Evolutionary conservation across 2,329 filamentous ascomycete genomes (phyloP), one percentile per base, ranked within the genome.

Genomic region (Herpotrichia juniperi): DNA sequence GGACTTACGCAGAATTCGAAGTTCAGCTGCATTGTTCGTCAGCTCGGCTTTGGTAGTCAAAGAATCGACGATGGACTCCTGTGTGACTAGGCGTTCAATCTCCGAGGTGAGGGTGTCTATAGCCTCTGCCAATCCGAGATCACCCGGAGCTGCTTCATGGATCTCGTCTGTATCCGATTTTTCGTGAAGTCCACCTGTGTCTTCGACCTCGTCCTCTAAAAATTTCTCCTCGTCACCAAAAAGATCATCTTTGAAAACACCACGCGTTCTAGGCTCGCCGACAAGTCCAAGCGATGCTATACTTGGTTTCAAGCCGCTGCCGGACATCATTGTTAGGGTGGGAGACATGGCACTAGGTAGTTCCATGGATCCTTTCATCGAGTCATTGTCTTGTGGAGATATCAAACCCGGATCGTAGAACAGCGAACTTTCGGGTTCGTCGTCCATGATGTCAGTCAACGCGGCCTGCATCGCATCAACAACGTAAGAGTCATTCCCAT

Each of bases 381-480:
- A 89, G 28, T 83, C 81, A 42, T 81, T 81, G n/a, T 87, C 85
- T 34, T 78, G 77, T 80, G 84, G 21, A 79, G 73, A 66, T 77
- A 83, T 45, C 79, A 81, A 26, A 72, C 73, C 42, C 70, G 75
- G 48, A 3, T 83, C 81, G 2, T 81, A 81, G 69, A 93, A 91
- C 0, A 93, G 73, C 0, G 88, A 90, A 14, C 83, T 83, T 34
- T 85, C 78, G 17, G 89, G 86, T 42, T 89, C 85, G 59, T 92
- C 87, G 60, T 91, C 91, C 79, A 99, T 89, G 56, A 99, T 99
- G 58, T 93, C 90, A 59, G 89, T 96, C 43, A 99, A 80, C 14
- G 93, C 94, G 59, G 90, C 86, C 71, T 97, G 93, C 83, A 99
- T 93, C 3, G 91, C 93, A 74, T 96, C 86, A 5, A 99, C 92